Conservation (phyloP, 371 early-diverging fungal species). For the Paraphysoderma sedebokerense region DNA sequence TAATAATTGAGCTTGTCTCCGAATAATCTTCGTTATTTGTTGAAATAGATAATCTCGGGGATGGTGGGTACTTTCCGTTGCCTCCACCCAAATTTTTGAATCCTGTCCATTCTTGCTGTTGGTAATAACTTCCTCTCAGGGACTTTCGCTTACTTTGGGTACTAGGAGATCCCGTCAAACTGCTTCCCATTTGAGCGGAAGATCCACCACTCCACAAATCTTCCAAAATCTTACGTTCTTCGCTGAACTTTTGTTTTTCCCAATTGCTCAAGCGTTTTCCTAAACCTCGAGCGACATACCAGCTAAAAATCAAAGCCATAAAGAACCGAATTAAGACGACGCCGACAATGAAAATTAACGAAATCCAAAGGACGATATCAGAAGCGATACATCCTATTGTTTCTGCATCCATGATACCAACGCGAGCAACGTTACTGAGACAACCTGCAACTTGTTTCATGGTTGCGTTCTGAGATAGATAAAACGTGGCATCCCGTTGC, state of each 20-base stretch:
- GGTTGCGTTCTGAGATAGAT: no score
- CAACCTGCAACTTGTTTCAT: no score
- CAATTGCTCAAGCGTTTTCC: not conserved
- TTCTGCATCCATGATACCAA: no score
- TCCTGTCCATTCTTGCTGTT: not conserved
- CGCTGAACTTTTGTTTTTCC: not conserved
- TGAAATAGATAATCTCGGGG: no score
- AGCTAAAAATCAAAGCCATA: slow-evolving; percentile 64
- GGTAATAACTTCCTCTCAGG: not conserved
- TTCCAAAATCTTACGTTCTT: not conserved
- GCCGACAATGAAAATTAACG: slow-evolving; percentile 55
- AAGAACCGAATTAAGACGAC: slow-evolving; percentile 64
- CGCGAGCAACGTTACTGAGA: no score
- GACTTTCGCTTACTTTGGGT: not conserved
- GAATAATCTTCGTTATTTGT: no score
- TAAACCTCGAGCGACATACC: slow-evolving; percentile 55
- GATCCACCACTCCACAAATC: not conserved
- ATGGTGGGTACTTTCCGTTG: not conserved
- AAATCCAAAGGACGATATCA: slow-evolving; percentile 54
- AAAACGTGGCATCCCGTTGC: no score
- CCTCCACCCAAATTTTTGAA: not conserved
- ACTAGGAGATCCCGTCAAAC: not conserved
- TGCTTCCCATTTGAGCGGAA: not conserved
- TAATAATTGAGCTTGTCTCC: no score
- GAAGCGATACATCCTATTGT: slow-evolving; percentile 42